Evolutionary conservation across 129 eudicot genomes (phyloP).

Genomic region (Ambrosia artemisiifolia): DNA sequence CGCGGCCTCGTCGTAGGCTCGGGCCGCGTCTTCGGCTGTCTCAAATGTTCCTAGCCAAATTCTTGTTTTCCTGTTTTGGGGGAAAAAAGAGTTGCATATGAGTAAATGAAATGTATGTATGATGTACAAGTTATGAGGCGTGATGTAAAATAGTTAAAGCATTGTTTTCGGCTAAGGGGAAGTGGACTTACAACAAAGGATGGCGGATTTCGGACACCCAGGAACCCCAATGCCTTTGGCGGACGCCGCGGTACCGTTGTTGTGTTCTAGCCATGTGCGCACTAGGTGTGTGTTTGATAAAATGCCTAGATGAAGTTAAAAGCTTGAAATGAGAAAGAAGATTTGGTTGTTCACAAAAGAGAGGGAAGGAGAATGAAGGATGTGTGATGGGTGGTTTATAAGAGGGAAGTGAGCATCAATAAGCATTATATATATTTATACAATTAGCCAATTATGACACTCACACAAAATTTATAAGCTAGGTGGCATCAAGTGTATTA

Average conservation of each 20-base stretch:
- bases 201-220: conserved; percentile 96
- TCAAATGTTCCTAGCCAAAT: conserved; percentile 87
- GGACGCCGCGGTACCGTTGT: conserved; percentile 69
- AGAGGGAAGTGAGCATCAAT: background rate
- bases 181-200: conserved; percentile 61
- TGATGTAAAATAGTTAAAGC: background rate
- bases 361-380: conserved; percentile 37
- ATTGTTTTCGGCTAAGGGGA: background rate
- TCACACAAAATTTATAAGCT: background rate
- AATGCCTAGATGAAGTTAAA: conserved; percentile 28
- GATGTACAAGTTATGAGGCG: background rate
- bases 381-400: conserved; percentile 45
- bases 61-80: conserved; percentile 62
- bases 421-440: background rate
- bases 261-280: conserved; percentile 66
- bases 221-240: conserved; percentile 94
- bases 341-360: conserved; percentile 23
- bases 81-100: conserved; percentile 9
- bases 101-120: background rate
- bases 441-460: background rate
- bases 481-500: no score
- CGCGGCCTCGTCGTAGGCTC: conserved; percentile 88
- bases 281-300: conserved; percentile 23
- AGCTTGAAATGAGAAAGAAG: conserved; percentile 15
- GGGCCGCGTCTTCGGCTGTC: conserved; percentile 85